Base-by-base conservation (phyloP, 441 rosid species). In the Adansonia madagascariensis region DNA sequence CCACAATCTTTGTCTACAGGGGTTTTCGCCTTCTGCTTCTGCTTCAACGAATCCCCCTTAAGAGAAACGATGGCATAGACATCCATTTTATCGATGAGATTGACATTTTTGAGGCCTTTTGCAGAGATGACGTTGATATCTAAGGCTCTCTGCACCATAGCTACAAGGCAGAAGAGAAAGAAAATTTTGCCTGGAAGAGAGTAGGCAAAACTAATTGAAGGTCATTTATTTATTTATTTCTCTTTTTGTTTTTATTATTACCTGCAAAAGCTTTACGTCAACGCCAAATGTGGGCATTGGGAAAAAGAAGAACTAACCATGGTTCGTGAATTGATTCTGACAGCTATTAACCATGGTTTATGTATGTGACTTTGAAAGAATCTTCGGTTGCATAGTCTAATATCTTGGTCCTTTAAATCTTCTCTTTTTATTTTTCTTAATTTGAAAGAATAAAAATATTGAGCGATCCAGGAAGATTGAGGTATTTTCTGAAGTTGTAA, bases 11-110 rank as follows among this genome's bases (percentile, higher is more conserved):
- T 84, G 64, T 85, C 84, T 0, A 88, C 82, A 0, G 82, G 84
- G 0, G 93, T 85, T 52, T 83, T 91, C 62, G 67, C 53, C 81
- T 85, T 88, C 79, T 88, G 89, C 20, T 81, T 80, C 44, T 67
- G 6, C 31, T 27, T 64, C 17, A 43, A 66, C 3, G 82, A 67
- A 71, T 80, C 90, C 41, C 94, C 89, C 50, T 80, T 15, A 82
- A 90, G 70, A 9, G 86, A 84, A 77, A 83, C 82, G 73, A 83
- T 80, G 35, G 76, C 87, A 81, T 88, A 90, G 2, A 85, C 91
- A 43, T 87, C 90, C 94, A 88, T 90, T 73, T 85, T 90, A 75
- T 86, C 70, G 77, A 90, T 31, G 47, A 86, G 76, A 52, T 88
- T 88, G 27, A 86, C 91, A 60, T 87, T 76, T 74, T 88, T 81